Conservation (phyloP, 306 rosid species). For the Fragaria nilgerrensis region DNA sequence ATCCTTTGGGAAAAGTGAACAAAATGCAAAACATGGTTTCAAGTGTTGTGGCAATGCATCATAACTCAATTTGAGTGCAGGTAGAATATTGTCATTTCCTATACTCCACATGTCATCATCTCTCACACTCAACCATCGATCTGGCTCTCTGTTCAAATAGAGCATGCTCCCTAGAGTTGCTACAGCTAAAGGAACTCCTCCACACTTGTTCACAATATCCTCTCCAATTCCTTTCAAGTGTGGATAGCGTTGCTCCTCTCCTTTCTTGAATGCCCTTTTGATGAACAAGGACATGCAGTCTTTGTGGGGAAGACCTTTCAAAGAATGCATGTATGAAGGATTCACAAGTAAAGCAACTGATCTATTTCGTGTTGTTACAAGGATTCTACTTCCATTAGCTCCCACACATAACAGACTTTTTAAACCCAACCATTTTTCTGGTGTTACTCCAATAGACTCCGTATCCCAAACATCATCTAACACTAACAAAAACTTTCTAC, state of each 20-base stretch:
- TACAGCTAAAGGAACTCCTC: constrained; percentile 10
- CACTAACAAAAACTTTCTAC: background rate
- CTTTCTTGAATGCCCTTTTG: background rate
- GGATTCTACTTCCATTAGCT: too few species aligned
- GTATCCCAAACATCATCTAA: constrained; percentile 28
- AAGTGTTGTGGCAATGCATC: constrained; percentile 19
- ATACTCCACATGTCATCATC: background rate
- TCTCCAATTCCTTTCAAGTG: background rate
- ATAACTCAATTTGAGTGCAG: constrained; percentile 11
- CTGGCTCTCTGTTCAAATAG: background rate
- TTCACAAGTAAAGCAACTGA: too few species aligned
- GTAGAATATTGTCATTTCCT: background rate
- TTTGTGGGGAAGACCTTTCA: too few species aligned
- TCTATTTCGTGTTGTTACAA: too few species aligned
- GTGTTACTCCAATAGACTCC: background rate
- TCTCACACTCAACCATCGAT: too few species aligned
- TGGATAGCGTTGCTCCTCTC: background rate
- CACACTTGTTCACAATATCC: constrained; percentile 19
- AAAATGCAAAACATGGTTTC: constrained; percentile 12
- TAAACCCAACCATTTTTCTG: background rate
- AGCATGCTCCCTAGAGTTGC: background rate
- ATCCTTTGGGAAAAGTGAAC: background rate
- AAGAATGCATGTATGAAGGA: too few species aligned
- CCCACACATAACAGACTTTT: background rate
- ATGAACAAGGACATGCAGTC: too few species aligned